Base-by-base conservation (phyloP, 345 rosid genomes). In the Draba incana region DNA sequence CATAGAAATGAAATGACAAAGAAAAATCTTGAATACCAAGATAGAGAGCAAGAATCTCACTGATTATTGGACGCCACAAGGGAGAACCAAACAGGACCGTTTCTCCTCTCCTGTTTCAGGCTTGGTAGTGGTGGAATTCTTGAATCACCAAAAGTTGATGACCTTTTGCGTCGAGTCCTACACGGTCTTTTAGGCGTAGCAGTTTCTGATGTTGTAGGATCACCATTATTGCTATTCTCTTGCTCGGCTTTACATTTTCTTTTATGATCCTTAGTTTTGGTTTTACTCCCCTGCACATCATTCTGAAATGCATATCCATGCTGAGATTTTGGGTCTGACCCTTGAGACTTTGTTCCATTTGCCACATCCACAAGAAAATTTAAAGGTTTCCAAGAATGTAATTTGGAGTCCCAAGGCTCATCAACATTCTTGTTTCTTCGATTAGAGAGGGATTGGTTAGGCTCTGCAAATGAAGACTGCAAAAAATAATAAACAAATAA, bases 281-380 rank as follows among this genome's bases (percentile, higher is more conserved):
- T 71, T 79, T 78, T 83, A 59, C 60, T 67, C 65, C 70, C 62
- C 51, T 68, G 84, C 62, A 78, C 77, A 71, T 79, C 77, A 75
- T 61, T 76, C 53, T 63, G 81, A 47, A 57, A 51, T 68, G 77
- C 79, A 71, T 57, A 51, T 46, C 64, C 79, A 64, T 60, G 62
- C 50, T 80, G 85, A 64, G 78, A 75, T 62, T 70, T 79, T 59
- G 81, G 67, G 57, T 73, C 84, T 58, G 72, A 61, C 46, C 82
- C 92, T 68, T 82, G 92, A 65, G 79, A 83, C 82, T 92, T 89
- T 68, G 92, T 86, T 81, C 92, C 86, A 52, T 88, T 94, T 16
- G 93, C 96, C 66, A 84, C 99, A 76, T 94, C 99, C 80, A 94
- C 96, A 68, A 94, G 92, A 88, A 79, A 88, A 79, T 88, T 80